These are phyloP conservation scores for Phytophthora quininea DNA, from an alignment of 352 stramenopile species.

Conservation along the genomic window DNA sequence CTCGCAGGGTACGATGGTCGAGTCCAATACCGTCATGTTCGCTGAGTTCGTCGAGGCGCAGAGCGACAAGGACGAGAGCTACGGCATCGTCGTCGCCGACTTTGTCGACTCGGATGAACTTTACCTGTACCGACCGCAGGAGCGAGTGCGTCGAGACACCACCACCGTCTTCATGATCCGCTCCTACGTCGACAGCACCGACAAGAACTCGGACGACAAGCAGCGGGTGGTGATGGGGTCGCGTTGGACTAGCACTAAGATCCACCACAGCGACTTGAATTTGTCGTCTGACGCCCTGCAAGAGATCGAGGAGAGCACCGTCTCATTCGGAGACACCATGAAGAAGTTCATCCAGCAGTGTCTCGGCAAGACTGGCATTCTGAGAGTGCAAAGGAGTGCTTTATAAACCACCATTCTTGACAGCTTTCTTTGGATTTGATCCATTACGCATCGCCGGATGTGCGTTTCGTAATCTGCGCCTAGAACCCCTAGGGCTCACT, in stretches of 20 bases:
- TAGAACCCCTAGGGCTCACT: no score
- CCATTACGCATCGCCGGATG: no score
- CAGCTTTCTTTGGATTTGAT: neutral
- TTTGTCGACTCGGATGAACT: slow-evolving; percentile 54
- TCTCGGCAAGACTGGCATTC: slow-evolving; percentile 10
- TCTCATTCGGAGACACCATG: slow-evolving; percentile 33
- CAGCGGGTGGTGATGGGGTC: slow-evolving; percentile 31
- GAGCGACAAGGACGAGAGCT: slow-evolving; percentile 7
- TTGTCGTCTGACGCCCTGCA: slow-evolving; percentile 12
- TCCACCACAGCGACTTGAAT: slow-evolving; percentile 20
- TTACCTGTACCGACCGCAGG: slow-evolving; percentile 40
- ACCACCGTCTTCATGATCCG: slow-evolving; percentile 35
- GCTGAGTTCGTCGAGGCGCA: slow-evolving; percentile 19
- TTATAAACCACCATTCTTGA: no score
- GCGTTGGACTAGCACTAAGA: slow-evolving; percentile 29
- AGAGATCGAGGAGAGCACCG: slow-evolving; percentile 29
- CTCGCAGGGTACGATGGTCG: slow-evolving; percentile 21
- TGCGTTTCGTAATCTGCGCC: no score
- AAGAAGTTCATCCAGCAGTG: slow-evolving; percentile 28
- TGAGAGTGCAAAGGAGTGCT: neutral
- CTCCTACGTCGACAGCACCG: slow-evolving; percentile 10
- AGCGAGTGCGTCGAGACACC: slow-evolving; percentile 40
- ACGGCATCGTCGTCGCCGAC: slow-evolving; percentile 19
- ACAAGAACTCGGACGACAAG: slow-evolving; percentile 7
- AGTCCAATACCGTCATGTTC: slow-evolving; percentile 33